Conservation (phyloP, 805 yeast species). For the Wickerhamomyces bisporus region DNA sequence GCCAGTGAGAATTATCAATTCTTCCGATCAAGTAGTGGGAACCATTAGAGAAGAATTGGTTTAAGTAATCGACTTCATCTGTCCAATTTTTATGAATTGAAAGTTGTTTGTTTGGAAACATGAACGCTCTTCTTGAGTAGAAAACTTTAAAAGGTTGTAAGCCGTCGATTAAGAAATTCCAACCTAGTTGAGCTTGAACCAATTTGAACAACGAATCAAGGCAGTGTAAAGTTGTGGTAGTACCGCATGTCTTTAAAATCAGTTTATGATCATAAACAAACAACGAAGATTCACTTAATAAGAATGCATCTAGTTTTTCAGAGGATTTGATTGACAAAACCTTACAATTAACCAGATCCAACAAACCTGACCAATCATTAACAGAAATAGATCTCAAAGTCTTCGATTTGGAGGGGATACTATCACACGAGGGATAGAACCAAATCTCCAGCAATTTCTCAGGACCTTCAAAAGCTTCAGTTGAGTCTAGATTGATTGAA, state of each 20-base stretch:
- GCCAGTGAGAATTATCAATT: constrained; percentile 84
- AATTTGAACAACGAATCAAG: constrained; percentile 57
- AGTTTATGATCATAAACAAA: constrained; percentile 85
- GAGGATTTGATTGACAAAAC: constrained; percentile 75
- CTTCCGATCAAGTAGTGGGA: constrained; percentile 76
- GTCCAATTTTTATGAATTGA: constrained; percentile 83
- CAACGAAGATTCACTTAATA: constrained; percentile 83
- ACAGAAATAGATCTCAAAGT: constrained; percentile 64
- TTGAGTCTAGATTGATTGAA: constrained; percentile 75
- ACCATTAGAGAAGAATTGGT: constrained; percentile 57
- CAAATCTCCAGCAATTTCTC: constrained; percentile 89
- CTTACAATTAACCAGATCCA: constrained; percentile 84
- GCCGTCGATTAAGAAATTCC: constrained; percentile 30
- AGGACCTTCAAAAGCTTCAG: constrained; percentile 96
- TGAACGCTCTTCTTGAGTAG: constrained; percentile 85
- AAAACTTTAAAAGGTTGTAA: constrained; percentile 59
- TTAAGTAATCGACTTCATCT: constrained; percentile 67
- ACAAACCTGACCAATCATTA: constrained; percentile 61
- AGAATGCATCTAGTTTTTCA: constrained; percentile 67
- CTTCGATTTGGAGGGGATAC: constrained; percentile 29
- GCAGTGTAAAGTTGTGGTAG: constrained; percentile 85
- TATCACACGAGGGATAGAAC: constrained; percentile 54
- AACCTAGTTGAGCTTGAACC: constrained; percentile 35
- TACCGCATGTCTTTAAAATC: constrained; percentile 92
- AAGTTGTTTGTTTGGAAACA: constrained; percentile 85